Evolutionary conservation across 495 filamentous ascomycete species (phyloP).

Genomic region (Penicillium coprophilum): DNA sequence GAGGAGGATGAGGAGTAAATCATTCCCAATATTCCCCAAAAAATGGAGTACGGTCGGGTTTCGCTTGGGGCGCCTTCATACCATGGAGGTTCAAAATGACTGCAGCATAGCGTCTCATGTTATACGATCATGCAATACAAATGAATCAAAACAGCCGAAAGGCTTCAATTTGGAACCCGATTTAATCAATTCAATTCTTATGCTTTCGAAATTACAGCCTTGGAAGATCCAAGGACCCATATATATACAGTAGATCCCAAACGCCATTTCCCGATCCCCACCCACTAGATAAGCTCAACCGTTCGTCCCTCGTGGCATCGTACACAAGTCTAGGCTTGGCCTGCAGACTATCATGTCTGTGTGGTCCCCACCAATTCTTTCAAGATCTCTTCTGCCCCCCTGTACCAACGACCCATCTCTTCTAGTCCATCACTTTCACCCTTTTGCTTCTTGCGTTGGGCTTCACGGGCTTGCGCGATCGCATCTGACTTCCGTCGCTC

Average conservation of each 20-base stretch:
- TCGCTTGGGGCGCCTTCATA: slow-evolving; percentile 41
- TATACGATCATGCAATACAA: slow-evolving; percentile 48
- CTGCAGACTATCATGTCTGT: slow-evolving; percentile 23
- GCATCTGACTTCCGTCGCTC: slow-evolving; percentile 69
- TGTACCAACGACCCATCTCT: slow-evolving; percentile 79
- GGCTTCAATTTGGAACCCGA: slow-evolving; percentile 41
- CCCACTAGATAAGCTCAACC: slow-evolving; percentile 14
- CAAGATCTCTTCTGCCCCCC: slow-evolving; percentile 66
- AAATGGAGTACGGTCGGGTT: slow-evolving; percentile 46
- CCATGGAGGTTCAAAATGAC: slow-evolving; percentile 43
- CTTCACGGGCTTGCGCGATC: slow-evolving; percentile 72
- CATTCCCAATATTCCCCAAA: slow-evolving; percentile 22
- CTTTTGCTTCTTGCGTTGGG: slow-evolving; percentile 71
- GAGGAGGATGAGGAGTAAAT: slow-evolving; percentile 83
- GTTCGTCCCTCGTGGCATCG: slow-evolving; percentile 23
- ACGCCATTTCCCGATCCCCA: slow-evolving; percentile 26
- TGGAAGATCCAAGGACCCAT: background rate
- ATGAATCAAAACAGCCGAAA: slow-evolving; percentile 43
- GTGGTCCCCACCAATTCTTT: slow-evolving; percentile 60
- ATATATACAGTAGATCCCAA: slow-evolving; percentile 23
- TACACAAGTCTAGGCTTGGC: slow-evolving; percentile 4
- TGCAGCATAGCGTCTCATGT: slow-evolving; percentile 48
- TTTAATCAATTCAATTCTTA: slow-evolving; percentile 13
- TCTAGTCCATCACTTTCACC: slow-evolving; percentile 78
- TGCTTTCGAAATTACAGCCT: slow-evolving; percentile 3